A percentile compares a stretch with the other conserved stretches of the same genome.
Conservation (phyloP, 306 rosid species). For the Potentilla sterilis region DNA sequence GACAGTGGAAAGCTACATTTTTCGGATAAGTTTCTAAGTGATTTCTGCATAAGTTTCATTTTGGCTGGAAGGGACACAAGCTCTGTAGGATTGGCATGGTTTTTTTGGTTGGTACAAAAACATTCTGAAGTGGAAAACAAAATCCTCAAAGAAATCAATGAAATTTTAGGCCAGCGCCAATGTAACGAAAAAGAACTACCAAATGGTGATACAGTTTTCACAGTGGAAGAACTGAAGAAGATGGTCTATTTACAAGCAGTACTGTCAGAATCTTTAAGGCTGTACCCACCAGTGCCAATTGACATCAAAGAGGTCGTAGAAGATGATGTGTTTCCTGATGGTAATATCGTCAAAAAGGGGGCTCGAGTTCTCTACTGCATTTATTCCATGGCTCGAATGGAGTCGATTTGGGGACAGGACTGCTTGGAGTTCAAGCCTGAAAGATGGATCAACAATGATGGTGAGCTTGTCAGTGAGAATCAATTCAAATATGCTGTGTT, state of each 20-base stretch:
- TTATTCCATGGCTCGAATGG: conserved; percentile 39
- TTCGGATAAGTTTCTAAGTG: conserved; percentile 31
- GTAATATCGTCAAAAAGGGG: conserved; percentile 33
- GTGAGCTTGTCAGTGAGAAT: conserved; percentile 22
- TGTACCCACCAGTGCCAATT: conserved; percentile 49
- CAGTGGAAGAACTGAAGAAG: conserved; percentile 33
- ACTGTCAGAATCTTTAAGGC: conserved; percentile 42
- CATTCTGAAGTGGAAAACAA: conserved; percentile 27
- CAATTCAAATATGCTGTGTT: conserved; percentile 44
- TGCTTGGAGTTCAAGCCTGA: conserved; percentile 52
- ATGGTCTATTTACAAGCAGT: conserved; percentile 50
- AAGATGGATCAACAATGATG: conserved; percentile 41
- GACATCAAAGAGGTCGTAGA: conserved; percentile 36
- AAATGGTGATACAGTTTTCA: conserved; percentile 17
- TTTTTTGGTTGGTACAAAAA: conserved; percentile 43
- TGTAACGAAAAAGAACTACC: not conserved
- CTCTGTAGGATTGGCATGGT: conserved; percentile 52
- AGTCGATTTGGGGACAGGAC: conserved; percentile 47
- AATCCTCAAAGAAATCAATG: conserved; percentile 27
- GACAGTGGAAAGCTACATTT: not conserved
- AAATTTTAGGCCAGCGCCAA: conserved; percentile 15
- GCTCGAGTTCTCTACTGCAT: conserved; percentile 32
- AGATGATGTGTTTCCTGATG: conserved; percentile 44
- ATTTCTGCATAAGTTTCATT: conserved; percentile 42
- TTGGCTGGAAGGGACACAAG: conserved; percentile 54